A percentile compares a stretch with the other conserved stretches of the same genome.
Conservation (phyloP, 2,329 filamentous ascomycete species). For the Lecanicillium sp. region DNA sequence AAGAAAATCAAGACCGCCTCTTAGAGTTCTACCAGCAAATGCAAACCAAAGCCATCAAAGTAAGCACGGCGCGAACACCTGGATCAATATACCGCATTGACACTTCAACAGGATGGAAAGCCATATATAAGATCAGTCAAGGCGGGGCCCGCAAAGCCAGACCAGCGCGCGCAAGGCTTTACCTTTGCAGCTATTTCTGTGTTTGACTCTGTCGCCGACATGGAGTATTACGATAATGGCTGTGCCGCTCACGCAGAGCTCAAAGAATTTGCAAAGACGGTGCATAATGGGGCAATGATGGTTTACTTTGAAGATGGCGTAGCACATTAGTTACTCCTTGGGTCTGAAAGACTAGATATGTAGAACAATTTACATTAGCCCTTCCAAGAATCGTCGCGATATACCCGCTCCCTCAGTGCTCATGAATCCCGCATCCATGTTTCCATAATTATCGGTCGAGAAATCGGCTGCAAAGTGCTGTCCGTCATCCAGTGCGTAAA, state of each 20-base stretch:
- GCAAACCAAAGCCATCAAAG: conserved; percentile 21
- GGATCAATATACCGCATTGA: accelerated
- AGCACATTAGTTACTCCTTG: not conserved
- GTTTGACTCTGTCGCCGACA: conserved; percentile 49
- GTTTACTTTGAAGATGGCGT: conserved; percentile 36
- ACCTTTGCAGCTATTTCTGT: conserved; percentile 47
- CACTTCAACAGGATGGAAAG: conserved; percentile 42
- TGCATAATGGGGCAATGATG: conserved; percentile 35
- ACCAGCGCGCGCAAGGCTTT: conserved; percentile 49
- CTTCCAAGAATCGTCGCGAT: conserved; percentile 14
- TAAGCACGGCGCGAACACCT: too few species aligned
- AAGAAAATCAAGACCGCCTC: conserved; percentile 21
- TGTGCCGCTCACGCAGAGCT: conserved; percentile 23
- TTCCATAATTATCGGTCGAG: conserved; percentile 7
- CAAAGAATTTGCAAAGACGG: conserved; percentile 20
- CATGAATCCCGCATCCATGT: conserved; percentile 8
- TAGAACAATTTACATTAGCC: conserved; percentile 2
- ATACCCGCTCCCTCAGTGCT: conserved; percentile 18
- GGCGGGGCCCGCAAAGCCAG: conserved; percentile 40
- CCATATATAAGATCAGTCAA: conserved; percentile 47
- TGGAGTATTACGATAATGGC: conserved; percentile 51
- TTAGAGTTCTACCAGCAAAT: conserved; percentile 23
- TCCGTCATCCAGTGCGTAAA: conserved; percentile 25
- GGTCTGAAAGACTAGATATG: not conserved
- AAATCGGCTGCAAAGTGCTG: conserved; percentile 14